Evolutionary conservation across 768 basidiomycete species (phyloP), one percentile per base, ranked within the genome.

Genomic region (Lactarius indigo): DNA sequence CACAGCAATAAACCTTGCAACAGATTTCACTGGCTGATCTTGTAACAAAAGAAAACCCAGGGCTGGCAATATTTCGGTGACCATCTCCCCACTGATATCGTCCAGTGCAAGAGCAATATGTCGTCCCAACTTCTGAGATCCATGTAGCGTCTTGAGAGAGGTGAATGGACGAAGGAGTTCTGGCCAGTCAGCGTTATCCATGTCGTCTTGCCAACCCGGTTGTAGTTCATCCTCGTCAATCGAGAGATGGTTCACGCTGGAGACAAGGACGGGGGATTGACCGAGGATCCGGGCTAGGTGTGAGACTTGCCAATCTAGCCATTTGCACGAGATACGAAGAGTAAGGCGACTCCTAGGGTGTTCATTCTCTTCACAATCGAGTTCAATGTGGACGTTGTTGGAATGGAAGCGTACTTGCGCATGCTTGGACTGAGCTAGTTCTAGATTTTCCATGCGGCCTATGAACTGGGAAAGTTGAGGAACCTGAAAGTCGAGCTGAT

Each of bases 221-320:
- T 17, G 31, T 8, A 57, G 15, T 1, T 26, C 23, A 10, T 39
- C 64, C 1, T 44, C 37, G 13, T 17, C 57, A 47, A 41, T 39
- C 7, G 50, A 33, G 28, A 64, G 35, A 20, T n/a, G 47, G 3
- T 23, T 13, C 7, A 64, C 41, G 18, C n/a, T n/a, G 20, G 47
- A 52, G 31, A 63, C n/a, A 8, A 57, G 5, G 23, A 31, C n/a
- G 2, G 44, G 20, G 7, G 41, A 26, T 20, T 52, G 57, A 17
- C 28, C 15, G 26, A 35, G 52, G 58, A 64, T 64, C n/a, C 39
- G 64, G 6, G 64, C 47, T 28, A 59, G 58, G 20, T 57, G 52
- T 15, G 57, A 54, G 4, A 59, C 41, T 30, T 59, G 64, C 57
- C 64, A 63, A 26, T 57, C 63, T 33, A 57, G 18, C 31, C 9